Percentiles rank a stretch among this genome's conserved stretches.
phyloP scores from a whole-genome alignment of 1,139 yeast species.

The Magnusiomyces tetraspermus region DNA sequence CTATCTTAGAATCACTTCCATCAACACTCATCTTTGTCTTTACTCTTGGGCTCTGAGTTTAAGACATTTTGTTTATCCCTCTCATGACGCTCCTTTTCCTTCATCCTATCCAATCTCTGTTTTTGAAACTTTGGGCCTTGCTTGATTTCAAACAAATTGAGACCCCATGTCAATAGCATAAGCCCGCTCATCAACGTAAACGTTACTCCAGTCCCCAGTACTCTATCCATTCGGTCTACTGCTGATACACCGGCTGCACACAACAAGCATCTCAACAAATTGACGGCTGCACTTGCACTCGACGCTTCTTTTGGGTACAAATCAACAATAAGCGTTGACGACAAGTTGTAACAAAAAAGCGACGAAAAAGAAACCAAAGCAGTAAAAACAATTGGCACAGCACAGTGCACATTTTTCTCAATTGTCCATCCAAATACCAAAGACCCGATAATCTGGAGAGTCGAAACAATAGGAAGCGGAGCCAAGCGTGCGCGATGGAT shows the following conservation, averaged over 20 bases:
- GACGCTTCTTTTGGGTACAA: conserved; percentile 51
- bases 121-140: conserved; percentile 10
- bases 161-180: conserved; percentile 7
- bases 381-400: conserved; percentile 48
- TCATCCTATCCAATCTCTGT: conserved; percentile 4
- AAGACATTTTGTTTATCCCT: not conserved
- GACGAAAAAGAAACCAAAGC: conserved; percentile 41
- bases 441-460: conserved; percentile 30
- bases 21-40: not conserved
- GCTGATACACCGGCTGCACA: conserved; percentile 59
- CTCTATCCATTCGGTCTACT: conserved; percentile 44
- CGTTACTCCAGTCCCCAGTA: conserved; percentile 54
- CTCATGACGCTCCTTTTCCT: not conserved
- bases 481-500: conserved; percentile 43
- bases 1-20: not conserved
- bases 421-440: conserved; percentile 67
- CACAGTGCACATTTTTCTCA: conserved; percentile 39
- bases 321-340: conserved; percentile 52
- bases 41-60: not conserved
- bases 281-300: conserved; percentile 51
- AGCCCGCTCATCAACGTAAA: conserved; percentile 48
- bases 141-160: conserved; percentile 8
- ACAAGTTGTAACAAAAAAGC: conserved; percentile 40
- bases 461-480: conserved; percentile 30
- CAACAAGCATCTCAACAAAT: conserved; percentile 49